phyloP scores from a whole-genome alignment of 2,329 filamentous ascomycete genomes.

The Nemania sp. region DNA sequence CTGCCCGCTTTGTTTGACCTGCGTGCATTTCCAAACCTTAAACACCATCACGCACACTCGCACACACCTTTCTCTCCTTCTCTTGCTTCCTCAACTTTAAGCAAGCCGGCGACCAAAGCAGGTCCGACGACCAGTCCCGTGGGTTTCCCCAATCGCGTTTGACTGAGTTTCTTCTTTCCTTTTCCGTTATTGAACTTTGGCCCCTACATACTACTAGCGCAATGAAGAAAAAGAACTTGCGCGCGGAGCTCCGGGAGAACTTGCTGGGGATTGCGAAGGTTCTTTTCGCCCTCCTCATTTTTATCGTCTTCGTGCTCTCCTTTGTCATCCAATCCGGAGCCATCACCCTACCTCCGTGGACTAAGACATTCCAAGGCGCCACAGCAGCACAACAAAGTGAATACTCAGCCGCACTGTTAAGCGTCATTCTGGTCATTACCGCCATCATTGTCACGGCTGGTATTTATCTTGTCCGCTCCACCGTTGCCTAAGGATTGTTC shows the following conservation, averaged over 20 bases:
- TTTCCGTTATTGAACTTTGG: background rate
- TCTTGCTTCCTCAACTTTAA: conserved; percentile 3
- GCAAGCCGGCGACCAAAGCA: background rate
- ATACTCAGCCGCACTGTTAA: conserved; percentile 20
- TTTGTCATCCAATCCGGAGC: conserved; percentile 24
- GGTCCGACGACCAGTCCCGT: background rate
- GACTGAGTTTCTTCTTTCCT: background rate
- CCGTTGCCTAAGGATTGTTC: background rate
- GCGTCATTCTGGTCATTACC: conserved; percentile 19
- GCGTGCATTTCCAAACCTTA: conserved; percentile 9
- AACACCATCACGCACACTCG: background rate
- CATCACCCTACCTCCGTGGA: conserved; percentile 24
- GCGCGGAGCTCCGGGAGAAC: conserved; percentile 22
- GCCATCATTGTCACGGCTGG: conserved; percentile 19
- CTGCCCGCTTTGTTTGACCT: background rate
- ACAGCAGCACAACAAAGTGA: conserved; percentile 9
- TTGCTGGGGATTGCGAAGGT: conserved; percentile 20
- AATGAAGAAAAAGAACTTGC: conserved; percentile 22
- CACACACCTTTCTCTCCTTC: background rate
- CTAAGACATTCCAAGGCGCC: conserved; percentile 27
- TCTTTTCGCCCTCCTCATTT: conserved; percentile 22
- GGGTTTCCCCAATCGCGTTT: background rate
- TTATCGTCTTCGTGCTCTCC: conserved; percentile 26
- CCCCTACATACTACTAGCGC: background rate
- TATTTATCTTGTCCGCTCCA: conserved; percentile 13